Conservation (phyloP, 148 eudicot species). For the Rhododendron williamsianum region DNA sequence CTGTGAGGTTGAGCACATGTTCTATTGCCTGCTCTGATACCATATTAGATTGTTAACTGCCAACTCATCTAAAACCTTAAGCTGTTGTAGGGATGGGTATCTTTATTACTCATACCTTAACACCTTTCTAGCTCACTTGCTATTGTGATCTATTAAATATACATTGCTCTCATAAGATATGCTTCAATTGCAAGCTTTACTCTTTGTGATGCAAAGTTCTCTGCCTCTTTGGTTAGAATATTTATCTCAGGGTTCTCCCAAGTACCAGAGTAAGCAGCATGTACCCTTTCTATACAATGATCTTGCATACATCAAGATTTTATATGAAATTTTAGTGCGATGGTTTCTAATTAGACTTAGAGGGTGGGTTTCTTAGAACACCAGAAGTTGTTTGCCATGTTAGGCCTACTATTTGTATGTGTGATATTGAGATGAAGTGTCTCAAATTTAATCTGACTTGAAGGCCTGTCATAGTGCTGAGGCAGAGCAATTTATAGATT, state of each 20-base stretch:
- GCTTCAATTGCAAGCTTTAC: conserved; percentile 5
- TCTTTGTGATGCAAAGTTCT: neutral
- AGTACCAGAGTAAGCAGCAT: neutral
- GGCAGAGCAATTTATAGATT: neutral
- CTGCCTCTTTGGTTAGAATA: neutral
- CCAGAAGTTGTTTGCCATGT: neutral
- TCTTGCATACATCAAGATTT: neutral
- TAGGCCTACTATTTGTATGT: neutral
- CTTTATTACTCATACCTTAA: neutral
- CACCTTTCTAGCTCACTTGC: neutral
- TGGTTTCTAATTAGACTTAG: neutral
- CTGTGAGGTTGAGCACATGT: neutral
- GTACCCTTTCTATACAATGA: neutral
- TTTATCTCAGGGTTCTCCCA: neutral
- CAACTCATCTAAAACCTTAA: neutral
- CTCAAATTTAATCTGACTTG: neutral
- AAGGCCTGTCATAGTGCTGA: neutral
- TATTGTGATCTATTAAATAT: neutral
- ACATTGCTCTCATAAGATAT: neutral
- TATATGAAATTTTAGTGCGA: neutral
- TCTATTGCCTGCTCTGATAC: neutral
- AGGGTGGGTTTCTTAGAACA: neutral
- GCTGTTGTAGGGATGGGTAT: neutral
- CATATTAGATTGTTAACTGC: neutral
- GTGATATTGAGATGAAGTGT: neutral